Evolutionary conservation across 2,329 filamentous ascomycete species (phyloP).

Genomic region (Cryphonectria radicalis): DNA sequence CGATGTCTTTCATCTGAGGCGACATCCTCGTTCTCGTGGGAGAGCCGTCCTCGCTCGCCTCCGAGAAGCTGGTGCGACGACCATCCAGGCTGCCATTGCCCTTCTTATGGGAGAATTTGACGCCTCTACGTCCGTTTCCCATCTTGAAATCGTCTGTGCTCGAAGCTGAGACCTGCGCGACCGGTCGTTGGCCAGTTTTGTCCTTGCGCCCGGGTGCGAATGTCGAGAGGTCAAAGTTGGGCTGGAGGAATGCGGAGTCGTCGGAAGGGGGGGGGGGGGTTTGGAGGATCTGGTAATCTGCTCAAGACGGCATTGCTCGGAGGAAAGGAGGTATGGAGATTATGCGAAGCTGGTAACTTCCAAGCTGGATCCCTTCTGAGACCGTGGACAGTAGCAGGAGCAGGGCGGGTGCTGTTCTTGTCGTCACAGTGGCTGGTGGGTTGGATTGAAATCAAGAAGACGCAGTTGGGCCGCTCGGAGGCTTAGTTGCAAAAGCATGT

Average conservation of each 20-base stretch:
- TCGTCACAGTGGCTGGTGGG: background rate
- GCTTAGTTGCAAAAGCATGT: conserved; percentile 15
- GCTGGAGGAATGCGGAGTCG: conserved; percentile 1
- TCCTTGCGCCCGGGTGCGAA: background rate
- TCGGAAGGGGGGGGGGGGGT: conserved; percentile 1
- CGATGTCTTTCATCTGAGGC: conserved; percentile 43
- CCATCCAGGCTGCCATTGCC: conserved; percentile 55
- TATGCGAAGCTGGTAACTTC: background rate
- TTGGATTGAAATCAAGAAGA: background rate
- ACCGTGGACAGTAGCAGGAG: background rate
- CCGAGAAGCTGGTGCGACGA: conserved; percentile 72
- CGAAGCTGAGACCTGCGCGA: conserved; percentile 1
- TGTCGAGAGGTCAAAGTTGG: background rate
- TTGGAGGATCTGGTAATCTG: conserved; percentile 7
- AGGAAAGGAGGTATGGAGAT: background rate
- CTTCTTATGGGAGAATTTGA: conserved; percentile 58
- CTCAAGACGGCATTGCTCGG: conserved; percentile 19
- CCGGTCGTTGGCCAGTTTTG: background rate
- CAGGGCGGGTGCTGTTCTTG: background rate
- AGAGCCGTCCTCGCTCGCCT: conserved; percentile 64
- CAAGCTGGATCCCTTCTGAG: no score
- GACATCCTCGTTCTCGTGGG: conserved; percentile 36
- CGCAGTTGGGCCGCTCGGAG: conserved; percentile 1
- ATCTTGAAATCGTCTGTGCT: conserved; percentile 32
- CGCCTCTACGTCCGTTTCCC: conserved; percentile 52